Conservation (phyloP, 441 rosid species). For the Aquilaria agallochum region DNA sequence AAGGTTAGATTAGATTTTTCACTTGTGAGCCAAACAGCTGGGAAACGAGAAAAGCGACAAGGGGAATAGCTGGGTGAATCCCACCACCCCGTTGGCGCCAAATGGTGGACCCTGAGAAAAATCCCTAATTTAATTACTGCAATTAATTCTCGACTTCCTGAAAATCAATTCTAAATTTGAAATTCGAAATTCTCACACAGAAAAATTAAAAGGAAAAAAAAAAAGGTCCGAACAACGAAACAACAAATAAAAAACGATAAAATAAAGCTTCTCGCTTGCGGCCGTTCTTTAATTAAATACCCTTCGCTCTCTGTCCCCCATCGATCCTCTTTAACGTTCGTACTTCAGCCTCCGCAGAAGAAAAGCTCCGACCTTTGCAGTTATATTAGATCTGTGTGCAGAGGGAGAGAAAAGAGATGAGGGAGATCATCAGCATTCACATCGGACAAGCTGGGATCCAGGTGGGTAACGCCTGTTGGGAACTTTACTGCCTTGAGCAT, state of each 20-base stretch:
- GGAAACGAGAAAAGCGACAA: constrained; percentile 16
- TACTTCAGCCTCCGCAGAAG: neutral
- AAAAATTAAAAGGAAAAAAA: too few relatives aligned
- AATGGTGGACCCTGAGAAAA: constrained; percentile 24
- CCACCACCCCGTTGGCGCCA: constrained; percentile 28
- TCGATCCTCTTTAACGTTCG: neutral
- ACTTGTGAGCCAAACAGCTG: neutral
- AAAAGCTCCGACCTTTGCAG: neutral
- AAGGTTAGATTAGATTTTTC: too few relatives aligned
- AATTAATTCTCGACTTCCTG: too few relatives aligned
- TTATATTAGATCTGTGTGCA: neutral
- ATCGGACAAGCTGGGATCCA: constrained; percentile 85
- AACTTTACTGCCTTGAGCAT: constrained; percentile 77
- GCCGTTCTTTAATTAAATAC: neutral
- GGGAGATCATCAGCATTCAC: constrained; percentile 72
- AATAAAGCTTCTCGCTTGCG: neutral
- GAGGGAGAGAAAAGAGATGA: constrained; percentile 33
- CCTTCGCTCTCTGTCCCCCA: constrained; percentile 1
- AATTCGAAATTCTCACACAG: too few relatives aligned
- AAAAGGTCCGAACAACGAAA: too few relatives aligned
- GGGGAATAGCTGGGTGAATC: constrained; percentile 19
- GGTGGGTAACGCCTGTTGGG: constrained; percentile 82
- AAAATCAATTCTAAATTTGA: too few relatives aligned
- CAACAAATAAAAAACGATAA: too few relatives aligned
- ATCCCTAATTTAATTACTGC: neutral